Base-by-base conservation (phyloP, 192 early-diverging fungal genomes). In the Entomortierella chlamydospora region DNA sequence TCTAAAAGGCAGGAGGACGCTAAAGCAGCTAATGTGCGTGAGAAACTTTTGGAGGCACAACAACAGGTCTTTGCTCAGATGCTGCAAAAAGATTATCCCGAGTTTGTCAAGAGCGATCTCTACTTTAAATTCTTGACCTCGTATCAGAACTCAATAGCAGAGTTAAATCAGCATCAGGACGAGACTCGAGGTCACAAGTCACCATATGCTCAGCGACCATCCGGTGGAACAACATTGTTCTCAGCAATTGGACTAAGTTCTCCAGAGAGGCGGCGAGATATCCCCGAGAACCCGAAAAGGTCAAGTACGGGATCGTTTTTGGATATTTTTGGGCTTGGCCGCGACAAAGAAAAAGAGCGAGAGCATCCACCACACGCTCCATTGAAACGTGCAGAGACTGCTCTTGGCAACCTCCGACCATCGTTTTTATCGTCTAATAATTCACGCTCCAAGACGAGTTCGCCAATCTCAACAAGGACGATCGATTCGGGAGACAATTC, bases 21-120 rank as follows among this genome's bases (percentile, higher is more conserved):
- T 0, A 59, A 43, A 22, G 62, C 69, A 4, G 20, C 52, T 11
- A 65, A 82, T 50, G 60, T 84, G 15, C 55, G 72, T 28, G 30
- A 68, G 42, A 57, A 62, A 25, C 55, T 90, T 1, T 49, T 83
- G 29, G 64, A 59, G 12, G 89, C 89, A 30, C 93, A 94, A 66
- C 71, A 77, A 9, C 84, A 92, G 11, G 85, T 95, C 13, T 93
- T 91, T 64, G 59, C 78, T 54, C 83, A 88, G 43, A 89, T 96
- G 87, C 81, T 87, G 56, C 56, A 50, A 17, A 82, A 84, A 4
- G 85, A 91, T 43, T 92, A 88, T 62, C 83, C 85, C 6, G 70
- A 85, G 30, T 94, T 94, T 62, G 73, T 88, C 64, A 80, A 83
- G 20, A 87, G 83, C 49, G 85, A 89, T 25, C 70, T 93, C 2